A percentile compares a stretch with the other conserved stretches of the same genome.
These are phyloP conservation scores for Parachaetomium inaequale DNA, from an alignment of 495 filamentous ascomycete species.

Conservation along the genomic window DNA sequence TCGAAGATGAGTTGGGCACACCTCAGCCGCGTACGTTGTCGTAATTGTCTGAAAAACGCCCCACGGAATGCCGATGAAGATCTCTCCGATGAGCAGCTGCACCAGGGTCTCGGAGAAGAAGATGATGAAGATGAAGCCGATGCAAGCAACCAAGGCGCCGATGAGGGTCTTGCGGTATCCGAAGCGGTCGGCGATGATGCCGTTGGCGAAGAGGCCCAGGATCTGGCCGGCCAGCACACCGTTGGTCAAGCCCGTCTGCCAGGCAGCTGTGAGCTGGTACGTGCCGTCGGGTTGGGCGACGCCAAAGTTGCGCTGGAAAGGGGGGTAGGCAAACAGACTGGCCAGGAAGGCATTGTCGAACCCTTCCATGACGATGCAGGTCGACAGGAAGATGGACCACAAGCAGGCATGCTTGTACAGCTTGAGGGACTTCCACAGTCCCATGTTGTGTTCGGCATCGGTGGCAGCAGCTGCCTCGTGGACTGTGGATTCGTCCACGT, in stretches of 20 bases:
- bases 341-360: slow-evolving; percentile 42
- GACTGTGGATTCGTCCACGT: background rate
- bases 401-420: slow-evolving; percentile 21
- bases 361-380: slow-evolving; percentile 36
- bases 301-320: slow-evolving; percentile 60
- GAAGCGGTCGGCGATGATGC: slow-evolving; percentile 9
- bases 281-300: slow-evolving; percentile 49
- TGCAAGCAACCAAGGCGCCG: slow-evolving; percentile 47
- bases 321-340: slow-evolving; percentile 35
- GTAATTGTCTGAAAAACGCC: slow-evolving; percentile 57
- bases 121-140: slow-evolving; percentile 59
- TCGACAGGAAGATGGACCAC: slow-evolving; percentile 32
- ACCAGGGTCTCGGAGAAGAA: slow-evolving; percentile 62
- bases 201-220: slow-evolving; percentile 30
- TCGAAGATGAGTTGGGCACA: slow-evolving; percentile 53
- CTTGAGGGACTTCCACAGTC: slow-evolving; percentile 23
- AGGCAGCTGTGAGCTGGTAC: slow-evolving; percentile 33
- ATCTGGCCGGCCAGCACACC: slow-evolving; percentile 7
- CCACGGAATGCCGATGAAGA: slow-evolving; percentile 71
- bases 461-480: background rate
- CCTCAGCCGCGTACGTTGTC: slow-evolving; percentile 57
- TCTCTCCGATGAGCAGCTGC: slow-evolving; percentile 60
- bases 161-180: slow-evolving; percentile 33
- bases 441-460: slow-evolving; percentile 15
- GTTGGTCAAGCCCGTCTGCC: slow-evolving; percentile 30